These are phyloP conservation scores for Daldinia caldariorum DNA, from an alignment of 495 filamentous ascomycete species.

Conservation along the genomic window DNA sequence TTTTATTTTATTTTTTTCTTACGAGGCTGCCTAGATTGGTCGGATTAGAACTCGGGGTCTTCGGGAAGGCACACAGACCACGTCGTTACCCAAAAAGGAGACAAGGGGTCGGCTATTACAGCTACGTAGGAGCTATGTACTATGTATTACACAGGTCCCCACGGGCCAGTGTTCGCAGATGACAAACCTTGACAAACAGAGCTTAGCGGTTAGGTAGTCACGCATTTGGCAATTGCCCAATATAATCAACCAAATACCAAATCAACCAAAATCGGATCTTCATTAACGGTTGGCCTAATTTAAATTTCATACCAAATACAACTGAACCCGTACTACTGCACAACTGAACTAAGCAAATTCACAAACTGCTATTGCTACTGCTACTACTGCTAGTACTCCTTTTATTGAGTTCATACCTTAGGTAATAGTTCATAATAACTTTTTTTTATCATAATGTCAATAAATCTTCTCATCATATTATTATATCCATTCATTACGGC, in stretches of 20 bases:
- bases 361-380: background rate
- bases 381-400: background rate
- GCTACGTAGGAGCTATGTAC: too few relatives aligned
- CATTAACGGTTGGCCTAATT: constrained; percentile 21
- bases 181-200: constrained; percentile 13
- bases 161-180: constrained; percentile 1
- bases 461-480: constrained; percentile 19
- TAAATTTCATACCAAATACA: constrained; percentile 8
- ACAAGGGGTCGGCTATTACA: constrained; percentile 6
- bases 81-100: constrained; percentile 28
- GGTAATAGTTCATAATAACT: background rate
- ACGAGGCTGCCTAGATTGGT: constrained; percentile 28
- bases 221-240: constrained; percentile 32
- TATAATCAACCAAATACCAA: constrained; percentile 11
- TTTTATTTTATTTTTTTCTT: background rate
- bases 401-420: background rate
- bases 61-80: constrained; percentile 40
- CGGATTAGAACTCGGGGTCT: constrained; percentile 14
- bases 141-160: constrained; percentile 1
- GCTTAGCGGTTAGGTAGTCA: constrained; percentile 13
- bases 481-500: constrained; percentile 19
- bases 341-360: background rate
- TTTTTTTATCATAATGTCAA: constrained; percentile 22
- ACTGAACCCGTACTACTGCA: background rate
- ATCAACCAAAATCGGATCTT: constrained; percentile 16